phyloP scores from a whole-genome alignment of 345 rosid species.

The Eucalyptus cloeziana region DNA sequence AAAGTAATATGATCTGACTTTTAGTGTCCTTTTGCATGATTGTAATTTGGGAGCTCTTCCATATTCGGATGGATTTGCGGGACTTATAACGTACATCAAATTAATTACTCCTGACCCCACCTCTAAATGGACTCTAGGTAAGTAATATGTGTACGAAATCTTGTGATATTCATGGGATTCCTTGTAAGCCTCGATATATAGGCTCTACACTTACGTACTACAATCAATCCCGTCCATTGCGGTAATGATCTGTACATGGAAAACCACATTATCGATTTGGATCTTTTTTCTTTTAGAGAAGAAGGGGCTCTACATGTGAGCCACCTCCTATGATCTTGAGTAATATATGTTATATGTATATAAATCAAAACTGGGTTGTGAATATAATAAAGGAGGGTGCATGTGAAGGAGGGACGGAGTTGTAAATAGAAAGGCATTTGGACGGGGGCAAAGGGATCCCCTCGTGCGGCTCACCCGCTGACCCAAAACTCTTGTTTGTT shows the following conservation, averaged over 20 bases:
- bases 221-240: not conserved
- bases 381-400: not conserved
- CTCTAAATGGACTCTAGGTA: not conserved
- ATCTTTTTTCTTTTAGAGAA: not conserved
- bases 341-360: not conserved
- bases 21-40: not conserved
- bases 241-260: not conserved
- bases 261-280: not conserved
- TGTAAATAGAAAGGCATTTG: not conserved
- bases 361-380: not conserved
- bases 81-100: not conserved
- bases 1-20: not conserved
- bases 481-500: not conserved
- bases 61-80: not conserved
- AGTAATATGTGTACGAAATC: not conserved
- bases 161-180: not conserved
- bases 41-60: not conserved
- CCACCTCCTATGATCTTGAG: not conserved
- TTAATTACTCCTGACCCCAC: not conserved
- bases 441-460: not conserved
- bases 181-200: not conserved
- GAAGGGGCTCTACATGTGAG: not conserved
- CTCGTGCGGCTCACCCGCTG: conserved; percentile 60
- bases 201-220: not conserved
- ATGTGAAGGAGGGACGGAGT: not conserved